Evolutionary conservation across 2,329 filamentous ascomycete genomes (phyloP), one percentile per base, ranked within the genome.

Genomic region (Nothophoma quercina): DNA sequence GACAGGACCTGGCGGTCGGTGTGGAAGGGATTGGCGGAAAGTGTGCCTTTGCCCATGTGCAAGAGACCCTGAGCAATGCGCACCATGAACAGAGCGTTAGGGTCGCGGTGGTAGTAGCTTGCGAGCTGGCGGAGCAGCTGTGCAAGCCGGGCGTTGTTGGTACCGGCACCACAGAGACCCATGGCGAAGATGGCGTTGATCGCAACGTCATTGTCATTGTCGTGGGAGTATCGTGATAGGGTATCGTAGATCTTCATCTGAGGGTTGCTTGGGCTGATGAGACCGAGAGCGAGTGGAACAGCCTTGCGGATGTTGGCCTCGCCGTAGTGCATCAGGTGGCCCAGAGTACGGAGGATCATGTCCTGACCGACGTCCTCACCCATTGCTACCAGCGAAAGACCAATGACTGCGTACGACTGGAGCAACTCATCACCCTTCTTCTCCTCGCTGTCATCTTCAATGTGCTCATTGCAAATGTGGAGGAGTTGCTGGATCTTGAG

Each of bases 211-310:
- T 93, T 96, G 78, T 99, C 95, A 64, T 95, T 99, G 79, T 99
- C 95, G 83, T 99, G 95, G 60, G 90, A 96, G 83, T 99, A 99
- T 70, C 95, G 85, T 43, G 95, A 99, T 9, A 99, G 82, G 0
- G 95, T 99, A 75, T 99, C 95, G 79, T 99, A 99, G 39, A 99
- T 90, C 83, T 98, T 99, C 93, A 99, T 99, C 75, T 99, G 96
- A 9, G 95, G 95, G 79, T 99, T 99, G 79, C 92, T 97, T 10
- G 96, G 91, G 77, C 91, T 96, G 71, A 99, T 88, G 47, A 99
- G 84, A 68, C 93, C 96, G 91, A 99, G 96, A 21, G 95, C 95
- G 47, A 99, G 83, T 28, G 95, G 95, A 23, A 99, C 95, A 16
- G 93, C 93, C 71, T 95, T 95, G 58, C 95, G 89, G 67, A 99